Base-by-base conservation (phyloP, 1,284 basidiomycete genomes). In the Ustilago vetiveriae region DNA sequence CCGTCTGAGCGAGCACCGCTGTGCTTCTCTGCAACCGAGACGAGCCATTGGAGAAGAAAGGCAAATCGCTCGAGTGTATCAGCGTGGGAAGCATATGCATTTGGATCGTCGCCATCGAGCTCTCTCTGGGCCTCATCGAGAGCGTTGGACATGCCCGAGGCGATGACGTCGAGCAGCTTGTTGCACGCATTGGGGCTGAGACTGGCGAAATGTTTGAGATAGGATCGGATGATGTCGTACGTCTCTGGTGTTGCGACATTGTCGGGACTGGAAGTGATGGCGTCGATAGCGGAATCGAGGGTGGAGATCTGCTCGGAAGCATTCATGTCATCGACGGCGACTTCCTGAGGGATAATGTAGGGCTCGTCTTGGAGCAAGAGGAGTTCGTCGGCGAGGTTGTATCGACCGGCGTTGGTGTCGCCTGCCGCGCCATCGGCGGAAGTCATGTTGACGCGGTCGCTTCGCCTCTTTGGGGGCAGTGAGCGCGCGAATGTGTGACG, bases 41-140 rank as follows among this genome's bases (percentile, higher is more conserved):
- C 67, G 33, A 80, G 59, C 78, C 76, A 82, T 37, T 81, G 76
- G 3, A 81, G 60, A 19, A 77, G 66, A 51, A 82, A 81, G 7
- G 75, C 79, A 40, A 67, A 79, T 33, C 66, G 70, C 58, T 81
- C 76, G 21, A 82, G 59, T 10, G 72, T 59, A 19, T 75, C 64
- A 26, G 72, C 64, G 23, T 76, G 74, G 8, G 57, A 62, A 13
- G 66, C 45, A 41, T 75, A 74, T 22, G 70, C 65, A 27, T 65
- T 68, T 3, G 63, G 59, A 21, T 72, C 68, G 33, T 68, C 60
- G 13, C 54, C 59, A 19, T 78, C 74, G 23, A 70, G 51, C 33
- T 71, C 57, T 11, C 66, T 43, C 21, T 69, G 55, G 5, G 73
- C 74, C 21, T 69, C 69, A n/a, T 79, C 75, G 40, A 79, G 58